Evolutionary conservation across 495 filamentous ascomycete genomes (phyloP), one percentile per base, ranked within the genome.

Genomic region (Podospora fimiseda): DNA sequence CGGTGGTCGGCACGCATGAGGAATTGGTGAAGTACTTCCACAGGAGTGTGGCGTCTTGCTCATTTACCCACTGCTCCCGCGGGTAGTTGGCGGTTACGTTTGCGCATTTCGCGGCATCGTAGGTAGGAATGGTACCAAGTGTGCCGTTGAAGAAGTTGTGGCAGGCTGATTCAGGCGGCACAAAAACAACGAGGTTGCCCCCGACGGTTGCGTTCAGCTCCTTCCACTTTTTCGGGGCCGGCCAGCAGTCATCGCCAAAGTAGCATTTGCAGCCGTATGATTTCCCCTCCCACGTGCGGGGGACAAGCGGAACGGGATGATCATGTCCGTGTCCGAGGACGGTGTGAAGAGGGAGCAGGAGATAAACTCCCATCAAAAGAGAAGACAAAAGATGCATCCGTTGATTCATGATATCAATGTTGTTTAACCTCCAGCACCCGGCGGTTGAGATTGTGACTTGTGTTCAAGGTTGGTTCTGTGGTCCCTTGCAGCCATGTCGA

Each of bases 1-100:
- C 53, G 22, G 65, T 58, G 53, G 74, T 81, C 7, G 80, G 80
- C 27, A 51, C 49, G 27, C 63, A 66, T 16, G 63, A 61, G 33
- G 63, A 49, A 45, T 66, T 66, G 27, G 50, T 61, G 38, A 61
- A 66, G 47, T 55, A 66, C n/a, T 58, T 64, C 58, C 61, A 66
- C 9, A 66, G 23, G 27, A 48, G 58, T 20, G 59, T 58, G 3
- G 56, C 61, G 3, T 56, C 56, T 43, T 61, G 53, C 11, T 64
- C 27, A 11, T 33, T 33, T 5, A 33, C 11, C 27, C 27, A 33
- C 27, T 33, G 27, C 11, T 33, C 60, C 37, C 60, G 55, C 1
- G 61, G 18, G 19, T 52, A 67, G 50, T 58, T 64, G 16, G 52
- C 43, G n/a, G 42, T 53, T 16, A 51, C 54, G 4, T 63, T 53